Base-by-base conservation (phyloP, 2,329 filamentous ascomycete species). In the Pseudogymnoascus sp. region DNA sequence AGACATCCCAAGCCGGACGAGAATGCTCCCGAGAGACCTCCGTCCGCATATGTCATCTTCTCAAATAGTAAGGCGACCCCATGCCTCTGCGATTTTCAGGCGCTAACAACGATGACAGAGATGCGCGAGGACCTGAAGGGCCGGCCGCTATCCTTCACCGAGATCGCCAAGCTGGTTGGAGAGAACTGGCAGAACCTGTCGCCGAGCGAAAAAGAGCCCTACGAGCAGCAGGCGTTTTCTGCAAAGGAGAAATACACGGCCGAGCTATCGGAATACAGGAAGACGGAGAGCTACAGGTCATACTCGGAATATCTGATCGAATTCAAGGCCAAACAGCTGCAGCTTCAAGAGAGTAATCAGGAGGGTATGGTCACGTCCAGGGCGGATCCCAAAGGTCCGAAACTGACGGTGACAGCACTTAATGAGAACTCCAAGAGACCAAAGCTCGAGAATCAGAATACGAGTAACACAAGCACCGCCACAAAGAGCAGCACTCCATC, bases 1-100 rank as follows among this genome's bases (percentile, higher is more conserved):
- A 79, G 89, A 35, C 89, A 92, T 73, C 88, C 89, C 9, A 91
- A 91, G 84, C 79, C 88, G 3, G 90, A 94, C 67, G 87, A 91
- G 62, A 85, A 90, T 74, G 89, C 89, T 0, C 90, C 90, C 1
- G 89, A 92, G 69, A 80, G 89, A 22, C 88, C 90, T 1, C 88
- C 89, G 0, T 93, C 89, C 4, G 90, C 89, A 58, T 93, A 93
- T 74, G 90, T 93, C 11, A 81, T 93, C 14, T 94, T 94, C 69
- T 92, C 90, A 0, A 93, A 93, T 68, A 89, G 87, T 90, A 73
- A 76, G 86, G 79, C 32, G 6, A n/a, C 58, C 8, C n/a, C 50
- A 57, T 30, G 30, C 28, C 32, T 20, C 30, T 18, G 11, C 28
- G 32, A 20, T 28, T 16, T n/a, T 38, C 69, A 74, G 62, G 74